Base-by-base conservation (phyloP, 148 eudicot genomes). In the Agrostemma githago region DNA sequence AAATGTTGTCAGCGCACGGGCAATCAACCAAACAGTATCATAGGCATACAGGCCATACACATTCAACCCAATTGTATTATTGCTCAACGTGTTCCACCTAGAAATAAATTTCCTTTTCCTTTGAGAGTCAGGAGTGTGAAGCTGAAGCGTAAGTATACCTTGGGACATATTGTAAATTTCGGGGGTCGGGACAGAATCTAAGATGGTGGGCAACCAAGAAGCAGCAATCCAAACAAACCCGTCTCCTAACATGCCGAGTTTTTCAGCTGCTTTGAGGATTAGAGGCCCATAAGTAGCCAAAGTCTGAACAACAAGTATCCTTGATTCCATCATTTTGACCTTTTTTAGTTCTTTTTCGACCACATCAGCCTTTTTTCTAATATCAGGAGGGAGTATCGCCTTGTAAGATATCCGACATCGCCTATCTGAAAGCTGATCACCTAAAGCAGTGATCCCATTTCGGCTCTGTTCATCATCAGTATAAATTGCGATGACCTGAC, bases 191-290 rank as follows among this genome's bases (percentile, higher is more conserved):
- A 76, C 38, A 14, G 89, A 80, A 76, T 93, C 97, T 76, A 93
- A 60, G 39, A 79, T 57, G 67, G 82, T 82, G 10, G 93, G 83
- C 11, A 93, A 78, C 97, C 95, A 89, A 71, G 92, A 63, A 9
- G 97, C 85, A 57, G 96, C 84, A 26, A 93, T 86, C 98, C 98
- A 93, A 51, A 91, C 88, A 78, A 89, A 91, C 46, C 95, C 98
- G 0, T 60, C 72, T 5, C 76, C 79, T 83, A 89, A 81, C 98
- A 93, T 91, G 17, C 76, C 89, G 21, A 93, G 92, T 65, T 69
- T 19, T 72, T 83, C 57, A 5, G 96, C 98, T 72, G 81, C 72
- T 11, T 82, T 80, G n/a, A 93, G 87, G 65, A 93, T 77, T 34
- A 16, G 21, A 7, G 66, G 82, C 51, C 98, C 98, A 5, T 79